phyloP scores from a whole-genome alignment of 164 flowering plant genomes.

The Vitis vinifera region DNA sequence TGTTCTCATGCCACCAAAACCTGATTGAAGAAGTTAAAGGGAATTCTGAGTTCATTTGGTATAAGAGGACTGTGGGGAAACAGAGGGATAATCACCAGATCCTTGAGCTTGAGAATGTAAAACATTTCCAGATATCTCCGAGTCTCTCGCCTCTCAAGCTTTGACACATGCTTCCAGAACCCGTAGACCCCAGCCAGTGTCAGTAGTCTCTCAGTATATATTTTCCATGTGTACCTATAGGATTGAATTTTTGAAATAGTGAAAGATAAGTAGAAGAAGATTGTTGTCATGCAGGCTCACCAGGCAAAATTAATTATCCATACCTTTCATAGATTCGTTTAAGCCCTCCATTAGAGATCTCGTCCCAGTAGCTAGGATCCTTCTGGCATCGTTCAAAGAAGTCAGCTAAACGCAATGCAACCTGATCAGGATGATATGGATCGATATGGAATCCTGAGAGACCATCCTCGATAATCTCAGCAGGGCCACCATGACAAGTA shows the following conservation, averaged over 20 bases:
- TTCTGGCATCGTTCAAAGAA: constrained; percentile 27
- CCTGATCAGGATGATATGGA: constrained; percentile 27
- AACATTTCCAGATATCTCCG: constrained; percentile 38
- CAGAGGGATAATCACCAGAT: constrained; percentile 12
- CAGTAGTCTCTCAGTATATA: constrained; percentile 29
- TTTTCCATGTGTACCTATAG: constrained; percentile 30
- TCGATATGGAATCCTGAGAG: constrained; percentile 31
- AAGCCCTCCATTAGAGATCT: constrained; percentile 25
- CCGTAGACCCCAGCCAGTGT: constrained; percentile 31
- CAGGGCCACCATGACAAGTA: constrained; percentile 33
- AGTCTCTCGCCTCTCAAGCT: constrained; percentile 29
- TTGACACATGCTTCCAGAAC: constrained; percentile 35
- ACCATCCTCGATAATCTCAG: constrained; percentile 31
- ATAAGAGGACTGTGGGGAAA: too few species aligned
- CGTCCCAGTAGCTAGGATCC: constrained; percentile 23
- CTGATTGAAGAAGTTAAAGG: too few species aligned
- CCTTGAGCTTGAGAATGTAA: constrained; percentile 21
- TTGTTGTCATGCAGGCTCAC: too few species aligned
- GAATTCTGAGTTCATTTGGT: too few species aligned
- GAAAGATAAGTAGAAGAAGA: background rate
- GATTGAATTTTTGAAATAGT: too few species aligned
- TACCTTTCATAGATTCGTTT: constrained; percentile 10
- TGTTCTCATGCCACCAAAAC: too few species aligned
- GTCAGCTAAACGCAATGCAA: constrained; percentile 17
- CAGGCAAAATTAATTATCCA: too few species aligned